Evolutionary conservation across 768 basidiomycete genomes (phyloP).

Genomic region (Mycena polygramma): DNA sequence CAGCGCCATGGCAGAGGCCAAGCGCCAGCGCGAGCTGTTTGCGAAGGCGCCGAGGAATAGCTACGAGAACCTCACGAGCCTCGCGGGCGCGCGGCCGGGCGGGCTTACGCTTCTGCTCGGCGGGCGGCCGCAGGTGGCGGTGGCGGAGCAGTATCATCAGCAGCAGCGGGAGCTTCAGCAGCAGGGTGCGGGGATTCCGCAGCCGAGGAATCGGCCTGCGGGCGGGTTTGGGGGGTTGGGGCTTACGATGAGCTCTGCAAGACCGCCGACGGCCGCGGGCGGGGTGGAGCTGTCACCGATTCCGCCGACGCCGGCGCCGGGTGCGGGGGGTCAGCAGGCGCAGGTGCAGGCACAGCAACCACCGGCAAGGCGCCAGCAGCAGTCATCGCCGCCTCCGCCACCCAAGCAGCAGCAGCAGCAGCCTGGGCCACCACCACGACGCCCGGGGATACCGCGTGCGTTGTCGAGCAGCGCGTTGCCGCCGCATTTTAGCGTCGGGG

Average conservation of each 20-base stretch:
- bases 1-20: conserved; percentile 30
- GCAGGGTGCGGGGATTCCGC: conserved; percentile 32
- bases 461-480: conserved; percentile 34
- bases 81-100: conserved; percentile 45
- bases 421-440: conserved; percentile 14
- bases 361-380: conserved; percentile 37
- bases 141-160: conserved; percentile 42
- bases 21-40: conserved; percentile 67
- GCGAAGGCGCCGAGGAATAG: conserved; percentile 77
- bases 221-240: conserved; percentile 35
- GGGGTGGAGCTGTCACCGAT: conserved; percentile 29
- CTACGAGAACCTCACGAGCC: conserved; percentile 66
- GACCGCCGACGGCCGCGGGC: conserved; percentile 37
- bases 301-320: conserved; percentile 32
- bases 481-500: conserved; percentile 29
- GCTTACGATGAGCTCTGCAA: conserved; percentile 25
- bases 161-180: conserved; percentile 35
- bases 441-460: conserved; percentile 31
- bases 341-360: conserved; percentile 15
- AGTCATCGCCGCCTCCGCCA: neutral
- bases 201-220: conserved; percentile 31
- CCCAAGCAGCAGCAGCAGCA: conserved; percentile 36
- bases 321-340: conserved; percentile 13
- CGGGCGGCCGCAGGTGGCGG: conserved; percentile 36
- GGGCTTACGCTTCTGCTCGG: conserved; percentile 40